phyloP scores from a whole-genome alignment of 805 yeast genomes.

The Candida piceae region DNA sequence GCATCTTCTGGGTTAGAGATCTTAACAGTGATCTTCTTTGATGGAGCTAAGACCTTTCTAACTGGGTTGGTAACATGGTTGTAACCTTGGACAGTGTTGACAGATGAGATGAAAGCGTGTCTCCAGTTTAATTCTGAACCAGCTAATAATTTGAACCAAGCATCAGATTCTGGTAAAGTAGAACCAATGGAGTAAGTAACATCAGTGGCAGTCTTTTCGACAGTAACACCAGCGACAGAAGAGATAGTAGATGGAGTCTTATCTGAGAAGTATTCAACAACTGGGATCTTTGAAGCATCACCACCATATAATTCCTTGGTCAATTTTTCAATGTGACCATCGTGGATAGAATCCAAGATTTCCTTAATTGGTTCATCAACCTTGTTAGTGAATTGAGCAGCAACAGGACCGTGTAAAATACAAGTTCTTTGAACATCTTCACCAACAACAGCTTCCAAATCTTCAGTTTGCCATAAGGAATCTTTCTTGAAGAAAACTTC shows the following conservation, averaged over 20 bases:
- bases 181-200: constrained; percentile 36
- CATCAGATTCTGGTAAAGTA: constrained; percentile 29
- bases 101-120: constrained; percentile 78
- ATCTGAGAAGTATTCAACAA: constrained; percentile 85
- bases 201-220: constrained; percentile 28
- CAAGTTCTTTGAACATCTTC: constrained; percentile 99
- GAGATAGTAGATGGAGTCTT: constrained; percentile 41
- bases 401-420: constrained; percentile 97
- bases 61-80: constrained; percentile 77
- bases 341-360: constrained; percentile 82
- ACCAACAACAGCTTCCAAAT: constrained; percentile 90
- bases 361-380: constrained; percentile 92
- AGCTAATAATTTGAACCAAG: constrained; percentile 80
- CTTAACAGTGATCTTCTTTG: constrained; percentile 53
- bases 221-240: constrained; percentile 33
- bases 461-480: constrained; percentile 98
- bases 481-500: constrained; percentile 98
- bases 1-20: constrained; percentile 48
- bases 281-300: constrained; percentile 72
- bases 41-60: constrained; percentile 75
- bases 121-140: constrained; percentile 83
- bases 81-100: constrained; percentile 79
- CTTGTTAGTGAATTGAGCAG: constrained; percentile 83
- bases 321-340: constrained; percentile 76
- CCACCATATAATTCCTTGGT: constrained; percentile 65